A percentile compares a stretch with the other conserved stretches of the same genome.
Conservation (phyloP, 1,284 basidiomycete species). For the Golubevia pallescens region DNA sequence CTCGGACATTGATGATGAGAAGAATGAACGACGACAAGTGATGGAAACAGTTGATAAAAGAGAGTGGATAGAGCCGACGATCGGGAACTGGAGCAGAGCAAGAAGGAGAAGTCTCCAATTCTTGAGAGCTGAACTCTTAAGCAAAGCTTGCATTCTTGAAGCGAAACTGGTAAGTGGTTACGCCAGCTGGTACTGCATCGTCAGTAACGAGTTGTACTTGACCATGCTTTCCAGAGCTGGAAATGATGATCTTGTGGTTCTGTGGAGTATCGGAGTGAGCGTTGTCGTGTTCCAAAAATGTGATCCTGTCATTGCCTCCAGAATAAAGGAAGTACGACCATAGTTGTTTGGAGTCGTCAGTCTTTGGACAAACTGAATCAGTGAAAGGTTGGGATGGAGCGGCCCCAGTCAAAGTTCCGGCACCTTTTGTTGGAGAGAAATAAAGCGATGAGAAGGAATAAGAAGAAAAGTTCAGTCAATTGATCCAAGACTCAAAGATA, state of each 20-base stretch:
- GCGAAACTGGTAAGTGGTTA: neutral
- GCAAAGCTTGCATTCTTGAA: neutral
- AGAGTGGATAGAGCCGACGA: neutral
- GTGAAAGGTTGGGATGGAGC: no score
- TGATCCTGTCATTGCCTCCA: neutral
- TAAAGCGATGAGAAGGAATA: no score
- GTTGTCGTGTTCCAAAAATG: neutral
- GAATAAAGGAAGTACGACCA: neutral
- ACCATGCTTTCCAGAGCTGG: neutral
- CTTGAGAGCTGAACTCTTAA: neutral
- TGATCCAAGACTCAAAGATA: no score
- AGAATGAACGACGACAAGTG: no score
- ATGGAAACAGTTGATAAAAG: no score
- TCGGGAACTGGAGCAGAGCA: neutral
- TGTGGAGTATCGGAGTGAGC: neutral
- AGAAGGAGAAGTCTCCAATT: neutral
- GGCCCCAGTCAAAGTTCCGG: no score
- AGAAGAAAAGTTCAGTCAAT: no score
- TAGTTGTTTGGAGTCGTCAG: no score
- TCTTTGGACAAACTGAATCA: no score
- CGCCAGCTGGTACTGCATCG: neutral
- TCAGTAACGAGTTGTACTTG: neutral
- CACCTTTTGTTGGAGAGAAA: no score
- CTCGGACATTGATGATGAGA: no score
- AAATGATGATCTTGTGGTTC: neutral